These are phyloP conservation scores for Akanthomyces dipterigenus DNA, from an alignment of 2,329 filamentous ascomycete genomes.

Conservation along the genomic window DNA sequence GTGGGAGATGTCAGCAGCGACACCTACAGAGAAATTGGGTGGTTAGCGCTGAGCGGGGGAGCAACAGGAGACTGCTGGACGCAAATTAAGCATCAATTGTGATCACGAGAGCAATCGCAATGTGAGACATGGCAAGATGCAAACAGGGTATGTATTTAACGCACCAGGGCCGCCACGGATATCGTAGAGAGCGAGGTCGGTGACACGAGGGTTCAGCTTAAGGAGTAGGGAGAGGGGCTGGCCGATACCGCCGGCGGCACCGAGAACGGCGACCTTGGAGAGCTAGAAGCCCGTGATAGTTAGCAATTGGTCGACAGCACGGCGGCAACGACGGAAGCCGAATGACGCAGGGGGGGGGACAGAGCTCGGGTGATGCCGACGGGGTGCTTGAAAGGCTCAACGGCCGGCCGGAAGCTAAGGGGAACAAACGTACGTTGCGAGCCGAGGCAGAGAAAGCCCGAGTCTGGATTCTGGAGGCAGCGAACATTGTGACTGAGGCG, in stretches of 20 bases:
- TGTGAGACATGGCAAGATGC: conserved; percentile 3
- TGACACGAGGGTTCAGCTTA: conserved; percentile 96
- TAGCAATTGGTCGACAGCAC: conserved; percentile 15
- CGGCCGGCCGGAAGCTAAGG: conserved; percentile 7
- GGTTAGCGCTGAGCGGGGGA: neutral
- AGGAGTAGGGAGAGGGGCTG: conserved; percentile 95
- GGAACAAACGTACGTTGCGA: conserved; percentile 54
- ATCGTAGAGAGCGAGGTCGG: conserved; percentile 94
- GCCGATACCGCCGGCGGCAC: conserved; percentile 95
- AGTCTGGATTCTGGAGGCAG: conserved; percentile 62
- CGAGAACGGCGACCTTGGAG: conserved; percentile 96
- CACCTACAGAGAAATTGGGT: conserved; percentile 52
- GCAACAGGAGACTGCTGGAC: neutral
- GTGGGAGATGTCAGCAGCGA: conserved; percentile 95
- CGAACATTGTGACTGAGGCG: conserved; percentile 57
- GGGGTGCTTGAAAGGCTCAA: neutral
- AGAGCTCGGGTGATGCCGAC: conserved; percentile 11
- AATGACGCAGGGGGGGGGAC: neutral
- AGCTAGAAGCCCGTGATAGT: conserved; percentile 48
- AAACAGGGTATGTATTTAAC: conserved; percentile 26
- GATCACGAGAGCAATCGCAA: neutral
- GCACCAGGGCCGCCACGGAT: conserved; percentile 88
- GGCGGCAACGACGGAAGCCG: neutral
- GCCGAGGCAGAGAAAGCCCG: conserved; percentile 77
- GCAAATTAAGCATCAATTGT: conserved; percentile 3